Conservation (phyloP, 75 land plant genomes). For the Pinus taeda region DNA sequence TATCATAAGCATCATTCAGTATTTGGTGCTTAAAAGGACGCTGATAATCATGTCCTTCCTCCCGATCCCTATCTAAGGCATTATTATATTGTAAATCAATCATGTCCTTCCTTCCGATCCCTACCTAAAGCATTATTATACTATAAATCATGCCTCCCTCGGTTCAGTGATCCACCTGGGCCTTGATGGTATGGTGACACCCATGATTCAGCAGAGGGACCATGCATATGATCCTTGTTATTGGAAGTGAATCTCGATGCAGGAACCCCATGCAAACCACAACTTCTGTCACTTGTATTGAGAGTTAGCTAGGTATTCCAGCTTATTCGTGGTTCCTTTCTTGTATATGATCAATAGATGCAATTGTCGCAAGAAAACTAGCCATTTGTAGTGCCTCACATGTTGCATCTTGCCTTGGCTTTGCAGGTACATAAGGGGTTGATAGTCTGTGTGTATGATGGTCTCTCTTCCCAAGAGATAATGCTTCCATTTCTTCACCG, state of each 20-base stretch:
- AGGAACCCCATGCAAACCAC: not conserved
- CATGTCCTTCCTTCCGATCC: not conserved
- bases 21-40: not conserved
- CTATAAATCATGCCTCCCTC: not conserved
- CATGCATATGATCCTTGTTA: not conserved
- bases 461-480: too few relatives aligned
- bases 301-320: too few relatives aligned
- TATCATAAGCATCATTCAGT: constrained; percentile 2
- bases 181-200: not conserved
- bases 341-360: too few relatives aligned
- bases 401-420: too few relatives aligned
- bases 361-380: too few relatives aligned
- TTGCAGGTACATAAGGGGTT: too few relatives aligned
- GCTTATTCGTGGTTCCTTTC: too few relatives aligned
- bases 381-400: too few relatives aligned
- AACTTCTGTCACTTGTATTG: too few relatives aligned
- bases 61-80: not conserved
- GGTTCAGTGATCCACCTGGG: not conserved
- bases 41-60: constrained; percentile 4
- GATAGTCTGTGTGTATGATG: too few relatives aligned
- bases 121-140: not conserved
- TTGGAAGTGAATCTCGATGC: not conserved
- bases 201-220: not conserved
- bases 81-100: constrained; percentile 1
- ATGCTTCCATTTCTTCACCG: too few relatives aligned